phyloP scores from a whole-genome alignment of 495 filamentous ascomycete species.

The Parathielavia hyrcaniae region DNA sequence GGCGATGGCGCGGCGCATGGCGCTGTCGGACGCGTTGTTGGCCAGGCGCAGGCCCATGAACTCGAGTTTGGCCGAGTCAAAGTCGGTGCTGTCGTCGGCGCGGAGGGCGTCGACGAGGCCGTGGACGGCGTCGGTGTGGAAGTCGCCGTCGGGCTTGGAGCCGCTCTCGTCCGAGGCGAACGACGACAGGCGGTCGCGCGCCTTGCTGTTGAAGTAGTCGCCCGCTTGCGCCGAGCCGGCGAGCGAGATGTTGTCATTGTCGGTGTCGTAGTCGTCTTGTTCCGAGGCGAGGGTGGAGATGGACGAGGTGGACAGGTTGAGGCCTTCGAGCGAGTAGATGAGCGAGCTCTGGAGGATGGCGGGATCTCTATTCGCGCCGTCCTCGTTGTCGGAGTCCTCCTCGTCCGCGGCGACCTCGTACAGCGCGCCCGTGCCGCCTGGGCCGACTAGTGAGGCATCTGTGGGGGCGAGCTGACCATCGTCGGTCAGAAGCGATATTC shows the following conservation, averaged over 20 bases:
- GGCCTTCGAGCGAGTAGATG: constrained; percentile 63
- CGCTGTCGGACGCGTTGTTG: constrained; percentile 78
- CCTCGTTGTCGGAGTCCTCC: constrained; percentile 45
- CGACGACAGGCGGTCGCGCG: constrained; percentile 44
- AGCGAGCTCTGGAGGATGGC: constrained; percentile 37
- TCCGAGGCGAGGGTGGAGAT: constrained; percentile 56
- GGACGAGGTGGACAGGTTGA: constrained; percentile 68
- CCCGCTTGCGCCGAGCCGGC: constrained; percentile 13
- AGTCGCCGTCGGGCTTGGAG: constrained; percentile 54
- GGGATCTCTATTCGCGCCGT: constrained; percentile 43
- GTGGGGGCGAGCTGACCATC: constrained; percentile 39
- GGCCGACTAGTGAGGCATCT: constrained; percentile 53
- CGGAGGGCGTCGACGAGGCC: constrained; percentile 76
- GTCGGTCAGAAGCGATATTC: constrained; percentile 36
- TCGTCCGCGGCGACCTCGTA: constrained; percentile 45
- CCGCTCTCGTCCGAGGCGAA: constrained; percentile 46
- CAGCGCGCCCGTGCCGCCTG: constrained; percentile 46
- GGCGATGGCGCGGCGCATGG: constrained; percentile 79
- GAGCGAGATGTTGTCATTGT: constrained; percentile 30
- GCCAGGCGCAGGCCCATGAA: constrained; percentile 83
- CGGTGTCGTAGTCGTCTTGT: constrained; percentile 35
- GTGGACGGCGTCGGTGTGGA: constrained; percentile 80
- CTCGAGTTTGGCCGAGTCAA: constrained; percentile 84
- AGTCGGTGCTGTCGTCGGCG: constrained; percentile 52
- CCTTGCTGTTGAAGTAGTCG: constrained; percentile 19